Evolutionary conservation across 495 filamentous ascomycete species (phyloP).

Genomic region (Aspergillus affinis): DNA sequence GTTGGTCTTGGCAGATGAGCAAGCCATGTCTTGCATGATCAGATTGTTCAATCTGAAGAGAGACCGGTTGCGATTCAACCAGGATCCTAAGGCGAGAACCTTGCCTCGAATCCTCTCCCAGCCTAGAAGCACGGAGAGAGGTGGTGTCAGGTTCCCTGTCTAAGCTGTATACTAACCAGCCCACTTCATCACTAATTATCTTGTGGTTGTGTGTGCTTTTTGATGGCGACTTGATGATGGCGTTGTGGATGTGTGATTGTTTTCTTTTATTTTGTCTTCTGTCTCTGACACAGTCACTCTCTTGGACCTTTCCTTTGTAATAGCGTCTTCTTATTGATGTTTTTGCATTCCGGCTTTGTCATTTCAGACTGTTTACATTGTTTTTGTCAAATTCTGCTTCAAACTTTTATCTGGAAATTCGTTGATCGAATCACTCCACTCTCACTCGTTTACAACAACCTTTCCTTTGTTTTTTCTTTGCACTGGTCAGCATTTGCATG

Average conservation of each 20-base stretch:
- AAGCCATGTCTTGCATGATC: slow-evolving; percentile 23
- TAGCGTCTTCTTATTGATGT: background rate
- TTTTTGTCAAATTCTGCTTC: background rate
- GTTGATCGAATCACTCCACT: background rate
- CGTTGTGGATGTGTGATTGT: slow-evolving; percentile 1
- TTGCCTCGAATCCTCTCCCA: slow-evolving; percentile 21
- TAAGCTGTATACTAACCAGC: background rate
- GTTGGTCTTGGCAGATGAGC: slow-evolving; percentile 16
- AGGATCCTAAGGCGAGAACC: slow-evolving; percentile 20
- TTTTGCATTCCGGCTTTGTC: background rate
- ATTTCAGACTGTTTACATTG: background rate
- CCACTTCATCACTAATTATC: background rate
- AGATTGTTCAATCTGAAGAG: slow-evolving; percentile 23
- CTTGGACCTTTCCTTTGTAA: background rate
- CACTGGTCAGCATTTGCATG: background rate
- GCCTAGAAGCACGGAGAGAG: slow-evolving; percentile 17
- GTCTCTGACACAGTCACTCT: background rate
- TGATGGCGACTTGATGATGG: slow-evolving; percentile 1
- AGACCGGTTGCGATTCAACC: slow-evolving; percentile 21
- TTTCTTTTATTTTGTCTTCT: background rate
- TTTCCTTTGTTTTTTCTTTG: background rate
- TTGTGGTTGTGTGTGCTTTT: background rate
- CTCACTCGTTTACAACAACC: background rate
- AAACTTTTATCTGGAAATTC: background rate
- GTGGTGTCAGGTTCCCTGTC: slow-evolving; percentile 20